Percentiles rank a stretch among this genome's conserved stretches.
Evolutionary conservation across 176 grass and related monocot genomes (phyloP).

Genomic region (Carex pumila): DNA sequence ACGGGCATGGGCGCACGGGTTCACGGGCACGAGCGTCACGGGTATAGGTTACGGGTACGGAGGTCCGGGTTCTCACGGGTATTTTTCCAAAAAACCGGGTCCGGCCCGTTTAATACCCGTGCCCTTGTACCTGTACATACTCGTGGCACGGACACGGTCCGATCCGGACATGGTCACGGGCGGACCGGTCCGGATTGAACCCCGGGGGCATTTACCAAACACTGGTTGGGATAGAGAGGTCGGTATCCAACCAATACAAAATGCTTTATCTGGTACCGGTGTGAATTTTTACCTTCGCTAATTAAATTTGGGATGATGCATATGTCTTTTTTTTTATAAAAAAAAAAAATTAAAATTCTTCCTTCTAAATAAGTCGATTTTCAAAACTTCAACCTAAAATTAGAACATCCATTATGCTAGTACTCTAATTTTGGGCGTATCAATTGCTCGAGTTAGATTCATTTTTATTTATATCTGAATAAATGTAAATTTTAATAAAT

Average conservation of each 20-base stretch:
- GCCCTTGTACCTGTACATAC: too few relatives aligned
- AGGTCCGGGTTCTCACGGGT: too few relatives aligned
- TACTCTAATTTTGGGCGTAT: neutral
- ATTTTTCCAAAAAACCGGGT: too few relatives aligned
- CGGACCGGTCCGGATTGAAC: too few relatives aligned
- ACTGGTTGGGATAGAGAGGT: neutral
- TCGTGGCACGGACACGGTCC: too few relatives aligned
- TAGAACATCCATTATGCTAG: neutral
- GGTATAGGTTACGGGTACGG: too few relatives aligned
- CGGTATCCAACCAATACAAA: neutral
- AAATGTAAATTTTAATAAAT: neutral
- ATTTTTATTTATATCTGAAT: neutral
- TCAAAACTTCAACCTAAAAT: neutral
- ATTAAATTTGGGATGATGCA: neutral
- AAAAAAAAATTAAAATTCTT: neutral
- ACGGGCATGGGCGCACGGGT: too few relatives aligned
- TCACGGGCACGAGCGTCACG: too few relatives aligned
- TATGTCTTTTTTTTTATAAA: neutral
- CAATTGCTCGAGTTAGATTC: neutral
- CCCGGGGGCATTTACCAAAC: too few relatives aligned
- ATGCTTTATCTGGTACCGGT: neutral
- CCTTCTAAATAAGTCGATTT: neutral
- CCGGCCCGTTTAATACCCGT: too few relatives aligned
- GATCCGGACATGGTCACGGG: too few relatives aligned
- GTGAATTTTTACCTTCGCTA: neutral